Evolutionary conservation across 495 filamentous ascomycete genomes (phyloP).

Genomic region (Cercophora scortea): DNA sequence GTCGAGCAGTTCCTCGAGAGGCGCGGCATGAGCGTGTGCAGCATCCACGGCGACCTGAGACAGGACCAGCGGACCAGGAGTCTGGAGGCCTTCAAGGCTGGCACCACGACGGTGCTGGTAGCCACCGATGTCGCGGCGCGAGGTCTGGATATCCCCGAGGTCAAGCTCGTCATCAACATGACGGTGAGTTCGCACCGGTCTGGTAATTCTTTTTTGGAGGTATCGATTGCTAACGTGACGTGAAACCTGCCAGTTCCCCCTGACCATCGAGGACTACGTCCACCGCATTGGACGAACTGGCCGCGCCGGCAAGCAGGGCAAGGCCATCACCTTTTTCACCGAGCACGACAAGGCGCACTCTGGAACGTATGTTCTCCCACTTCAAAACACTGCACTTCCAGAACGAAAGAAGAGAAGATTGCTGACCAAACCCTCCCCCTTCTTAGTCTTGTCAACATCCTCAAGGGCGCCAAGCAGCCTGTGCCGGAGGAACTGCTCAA

Average conservation of each 20-base stretch:
- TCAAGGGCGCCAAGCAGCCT: conserved; percentile 78
- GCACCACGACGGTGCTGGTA: conserved; percentile 80
- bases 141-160: conserved; percentile 89
- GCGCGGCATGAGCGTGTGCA: conserved; percentile 69
- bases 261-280: conserved; percentile 88
- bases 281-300: conserved; percentile 95
- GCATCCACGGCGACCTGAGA: conserved; percentile 85
- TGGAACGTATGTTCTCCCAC: conserved; percentile 57
- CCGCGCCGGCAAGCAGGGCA: conserved; percentile 80
- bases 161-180: conserved; percentile 90
- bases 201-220: neutral
- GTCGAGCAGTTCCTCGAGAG: conserved; percentile 72
- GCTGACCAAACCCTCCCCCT: neutral
- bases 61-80: conserved; percentile 78
- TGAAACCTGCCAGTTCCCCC: conserved; percentile 33
- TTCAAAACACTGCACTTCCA: no score
- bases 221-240: no score
- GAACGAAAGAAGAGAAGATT: no score
- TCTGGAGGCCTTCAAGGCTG: conserved; percentile 80
- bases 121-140: conserved; percentile 95
- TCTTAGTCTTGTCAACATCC: conserved; percentile 70
- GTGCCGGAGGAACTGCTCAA: conserved; percentile 84
- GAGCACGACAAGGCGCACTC: conserved; percentile 85
- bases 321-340: conserved; percentile 91
- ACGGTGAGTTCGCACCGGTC: conserved; percentile 33